Evolutionary conservation across 176 grass and related monocot species (phyloP).

Genomic region (Eleusine coracana): DNA sequence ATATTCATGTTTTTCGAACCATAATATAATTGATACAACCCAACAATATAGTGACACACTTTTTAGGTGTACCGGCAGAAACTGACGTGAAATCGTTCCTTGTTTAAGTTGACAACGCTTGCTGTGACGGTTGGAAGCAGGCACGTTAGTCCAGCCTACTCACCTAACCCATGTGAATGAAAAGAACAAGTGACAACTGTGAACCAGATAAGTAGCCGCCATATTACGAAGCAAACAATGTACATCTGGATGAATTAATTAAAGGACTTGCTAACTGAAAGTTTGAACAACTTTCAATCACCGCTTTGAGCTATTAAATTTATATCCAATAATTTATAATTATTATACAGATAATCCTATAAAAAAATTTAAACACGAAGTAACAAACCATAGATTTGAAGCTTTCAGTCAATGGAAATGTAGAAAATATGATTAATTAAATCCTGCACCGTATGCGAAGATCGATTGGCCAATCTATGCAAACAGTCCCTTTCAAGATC

Average conservation of each 20-base stretch:
- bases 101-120: background rate
- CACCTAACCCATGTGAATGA: background rate
- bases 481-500: conserved; percentile 4
- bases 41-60: background rate
- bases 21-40: background rate
- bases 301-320: no score
- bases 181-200: background rate
- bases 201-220: background rate
- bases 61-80: background rate
- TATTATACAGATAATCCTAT: no score
- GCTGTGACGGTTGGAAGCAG: background rate
- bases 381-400: no score
- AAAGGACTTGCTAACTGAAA: no score
- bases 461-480: background rate
- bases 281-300: no score
- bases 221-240: background rate
- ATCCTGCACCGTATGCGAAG: background rate
- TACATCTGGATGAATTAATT: background rate
- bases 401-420: no score
- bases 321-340: no score
- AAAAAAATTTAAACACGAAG: no score
- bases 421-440: background rate
- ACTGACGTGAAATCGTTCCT: conserved; percentile 8
- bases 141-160: conserved; percentile 9
- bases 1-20: no score